These are phyloP conservation scores for Phytopythium ostracodes DNA, from an alignment of 352 stramenopile genomes.

Conservation along the genomic window DNA sequence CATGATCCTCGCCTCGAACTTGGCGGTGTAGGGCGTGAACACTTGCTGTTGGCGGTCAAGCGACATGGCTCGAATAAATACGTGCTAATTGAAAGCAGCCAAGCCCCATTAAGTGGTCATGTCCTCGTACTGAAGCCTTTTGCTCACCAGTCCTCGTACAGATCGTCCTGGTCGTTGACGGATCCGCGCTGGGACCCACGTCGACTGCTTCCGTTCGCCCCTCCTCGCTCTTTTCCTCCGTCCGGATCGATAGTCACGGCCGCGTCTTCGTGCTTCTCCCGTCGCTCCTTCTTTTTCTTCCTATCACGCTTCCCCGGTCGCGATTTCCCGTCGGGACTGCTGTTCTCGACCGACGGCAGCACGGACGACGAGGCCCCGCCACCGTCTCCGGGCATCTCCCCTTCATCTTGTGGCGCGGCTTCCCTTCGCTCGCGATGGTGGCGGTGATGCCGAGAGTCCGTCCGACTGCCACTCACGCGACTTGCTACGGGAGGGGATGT, in stretches of 20 bases:
- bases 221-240: not conserved
- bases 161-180: slow-evolving; percentile 3
- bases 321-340: slow-evolving; percentile 27
- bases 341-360: slow-evolving; percentile 18
- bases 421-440: slow-evolving; percentile 13
- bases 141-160: slow-evolving; percentile 9
- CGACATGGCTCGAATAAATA: not conserved
- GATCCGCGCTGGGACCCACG: not conserved
- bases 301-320: slow-evolving; percentile 41
- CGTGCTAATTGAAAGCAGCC: not conserved
- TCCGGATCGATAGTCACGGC: not conserved
- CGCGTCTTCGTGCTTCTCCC: slow-evolving; percentile 21
- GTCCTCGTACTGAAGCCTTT: not conserved
- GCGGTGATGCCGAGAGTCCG: slow-evolving; percentile 23
- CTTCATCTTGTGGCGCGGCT: slow-evolving; percentile 24
- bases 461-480: slow-evolving; percentile 13
- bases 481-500: slow-evolving; percentile 5
- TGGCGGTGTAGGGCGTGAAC: too few species aligned
- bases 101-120: not conserved
- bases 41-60: too few species aligned
- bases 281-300: slow-evolving; percentile 60
- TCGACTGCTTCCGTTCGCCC: slow-evolving; percentile 7
- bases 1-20: too few species aligned
- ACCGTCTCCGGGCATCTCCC: not conserved
- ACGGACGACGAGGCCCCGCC: not conserved